Base-by-base conservation (phyloP, 2,329 filamentous ascomycete genomes). In the Fusarium anthophilum region DNA sequence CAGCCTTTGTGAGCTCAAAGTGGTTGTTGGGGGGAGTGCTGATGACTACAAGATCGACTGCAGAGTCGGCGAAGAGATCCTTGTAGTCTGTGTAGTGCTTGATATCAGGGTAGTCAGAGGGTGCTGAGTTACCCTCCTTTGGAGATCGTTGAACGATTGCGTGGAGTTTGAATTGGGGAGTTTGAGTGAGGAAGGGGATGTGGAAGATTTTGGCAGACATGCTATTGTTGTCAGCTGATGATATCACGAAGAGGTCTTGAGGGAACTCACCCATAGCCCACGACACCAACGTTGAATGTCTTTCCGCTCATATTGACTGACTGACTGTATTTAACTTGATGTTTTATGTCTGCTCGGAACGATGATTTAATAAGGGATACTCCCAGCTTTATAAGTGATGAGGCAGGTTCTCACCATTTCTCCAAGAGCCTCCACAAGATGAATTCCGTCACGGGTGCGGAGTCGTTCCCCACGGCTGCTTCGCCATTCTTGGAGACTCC, bases 151-250 rank as follows among this genome's bases (percentile, higher is more conserved):
- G 94, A 35, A 96, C 91, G 75, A 96, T 91, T 72, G 92, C 90
- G 79, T 94, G 89, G 26, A 96, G 89, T 59, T 87, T 90, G 80
- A 95, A 87, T 62, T 89, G 85, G 12, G 91, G 86, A 1, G 91
- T 90, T 37, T 87, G 87, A 60, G 85, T 84, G 82, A 96, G 88
- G 83, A 95, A 93, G 71, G 93, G 94, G 79, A 96, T 94, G 82
- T 96, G 93, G 84, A 96, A 96, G 83, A 93, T 87, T 80, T 95
- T 95, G 82, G 94, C 93, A 4, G 88, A 90, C 58, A 88, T 79
- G 80, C 88, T 89, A 64, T 47, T 18, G 30, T 69, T 72, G 76
- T 78, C 48, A 76, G 66, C 62, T 53, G 47, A 68, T 48, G 44
- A 38, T 61, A 20, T 67, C 76, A 48, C 43, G n/a, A 20, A 32